phyloP scores from a whole-genome alignment of 1,284 basidiomycete species.

The Lentinula novae-zelandiae region DNA sequence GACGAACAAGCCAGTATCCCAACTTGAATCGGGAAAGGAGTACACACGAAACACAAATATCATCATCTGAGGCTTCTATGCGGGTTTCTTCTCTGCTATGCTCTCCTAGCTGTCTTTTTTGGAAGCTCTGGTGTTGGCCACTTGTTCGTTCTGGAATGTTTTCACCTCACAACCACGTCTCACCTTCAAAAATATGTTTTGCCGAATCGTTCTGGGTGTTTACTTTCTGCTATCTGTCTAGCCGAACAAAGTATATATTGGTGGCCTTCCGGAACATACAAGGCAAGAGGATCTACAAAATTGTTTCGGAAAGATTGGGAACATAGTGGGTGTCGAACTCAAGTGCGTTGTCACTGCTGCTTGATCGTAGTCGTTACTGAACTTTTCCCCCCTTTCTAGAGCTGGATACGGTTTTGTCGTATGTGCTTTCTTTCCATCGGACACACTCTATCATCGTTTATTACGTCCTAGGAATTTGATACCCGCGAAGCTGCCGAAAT shows the following conservation, averaged over 20 bases:
- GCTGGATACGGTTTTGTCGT: constrained; percentile 85
- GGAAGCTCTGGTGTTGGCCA: constrained; percentile 21
- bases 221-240: constrained; percentile 60
- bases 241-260: constrained; percentile 89
- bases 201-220: constrained; percentile 54
- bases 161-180: constrained; percentile 31
- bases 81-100: constrained; percentile 26
- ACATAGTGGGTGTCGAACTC: constrained; percentile 70
- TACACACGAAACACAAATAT: background rate
- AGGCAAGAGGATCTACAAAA: constrained; percentile 77
- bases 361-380: constrained; percentile 10
- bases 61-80: constrained; percentile 4
- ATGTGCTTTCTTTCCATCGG: constrained; percentile 26
- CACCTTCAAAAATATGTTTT: constrained; percentile 26
- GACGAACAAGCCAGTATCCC: constrained; percentile 1
- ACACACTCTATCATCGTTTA: constrained; percentile 5
- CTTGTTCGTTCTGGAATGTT: constrained; percentile 24
- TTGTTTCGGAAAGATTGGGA: constrained; percentile 83
- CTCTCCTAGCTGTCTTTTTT: constrained; percentile 9
- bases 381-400: constrained; percentile 31
- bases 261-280: constrained; percentile 80
- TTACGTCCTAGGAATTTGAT: constrained; percentile 67
- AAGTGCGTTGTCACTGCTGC: constrained; percentile 54
- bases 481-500: constrained; percentile 75
- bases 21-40: background rate